Evolutionary conservation across 345 rosid genomes (phyloP).

Genomic region (Streptanthus diversifolius): DNA sequence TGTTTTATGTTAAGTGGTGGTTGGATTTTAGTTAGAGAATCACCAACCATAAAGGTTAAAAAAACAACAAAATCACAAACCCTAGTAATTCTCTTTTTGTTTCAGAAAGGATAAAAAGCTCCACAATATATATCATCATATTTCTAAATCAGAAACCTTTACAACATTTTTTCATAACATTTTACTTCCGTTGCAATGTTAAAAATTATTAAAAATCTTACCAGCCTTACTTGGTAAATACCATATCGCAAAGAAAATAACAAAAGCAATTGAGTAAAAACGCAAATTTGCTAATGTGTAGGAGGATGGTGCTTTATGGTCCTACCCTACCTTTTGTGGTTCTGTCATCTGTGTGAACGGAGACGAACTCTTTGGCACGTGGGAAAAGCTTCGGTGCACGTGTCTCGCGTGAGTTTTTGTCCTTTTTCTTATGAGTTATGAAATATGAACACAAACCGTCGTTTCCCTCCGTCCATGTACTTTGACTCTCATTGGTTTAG

Average conservation of each 20-base stretch:
- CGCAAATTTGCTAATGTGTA: slow-evolving; percentile 7
- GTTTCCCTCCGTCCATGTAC: not conserved
- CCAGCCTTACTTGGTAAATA: not conserved
- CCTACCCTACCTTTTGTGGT: slow-evolving; percentile 17
- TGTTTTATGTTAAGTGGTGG: slow-evolving; percentile 6
- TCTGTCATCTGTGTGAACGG: not conserved
- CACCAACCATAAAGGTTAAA: too few relatives aligned
- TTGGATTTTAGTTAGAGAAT: slow-evolving; percentile 10
- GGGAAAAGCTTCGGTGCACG: slow-evolving; percentile 29
- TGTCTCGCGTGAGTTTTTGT: slow-evolving; percentile 24
- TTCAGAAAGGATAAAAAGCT: not conserved
- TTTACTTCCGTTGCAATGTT: not conserved
- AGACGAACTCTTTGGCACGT: slow-evolving; percentile 28
- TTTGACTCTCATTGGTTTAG: slow-evolving; percentile 8
- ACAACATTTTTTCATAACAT: not conserved
- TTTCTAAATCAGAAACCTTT: not conserved
- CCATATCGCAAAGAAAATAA: not conserved
- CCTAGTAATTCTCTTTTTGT: not conserved
- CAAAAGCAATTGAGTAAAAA: not conserved
- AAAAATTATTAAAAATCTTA: not conserved
- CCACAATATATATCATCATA: not conserved
- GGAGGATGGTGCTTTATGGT: not conserved
- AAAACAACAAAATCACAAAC: too few relatives aligned
- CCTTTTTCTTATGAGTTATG: not conserved
- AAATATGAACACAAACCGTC: not conserved